Evolutionary conservation across 225 moss, liverwort and hornwort genomes (phyloP).

Genomic region (Pleurozium schreberi): DNA sequence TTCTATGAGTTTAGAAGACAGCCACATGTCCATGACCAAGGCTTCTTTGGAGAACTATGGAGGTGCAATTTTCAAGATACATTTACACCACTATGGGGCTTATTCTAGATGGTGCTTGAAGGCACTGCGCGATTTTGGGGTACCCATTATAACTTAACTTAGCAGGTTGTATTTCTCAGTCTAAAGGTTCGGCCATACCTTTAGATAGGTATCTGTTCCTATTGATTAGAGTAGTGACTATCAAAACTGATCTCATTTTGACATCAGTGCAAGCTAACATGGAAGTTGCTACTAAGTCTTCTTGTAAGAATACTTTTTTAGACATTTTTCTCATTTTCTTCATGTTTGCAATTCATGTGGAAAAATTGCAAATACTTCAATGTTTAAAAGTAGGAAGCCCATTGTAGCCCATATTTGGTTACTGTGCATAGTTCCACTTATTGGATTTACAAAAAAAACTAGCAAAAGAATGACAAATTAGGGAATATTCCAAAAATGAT

Average conservation of each 20-base stretch:
- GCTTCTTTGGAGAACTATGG: no score
- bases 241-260: background rate
- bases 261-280: background rate
- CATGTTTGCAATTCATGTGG: background rate
- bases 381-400: background rate
- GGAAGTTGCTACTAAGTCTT: background rate
- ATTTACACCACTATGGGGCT: no score
- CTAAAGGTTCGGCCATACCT: background rate
- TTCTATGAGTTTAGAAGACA: no score
- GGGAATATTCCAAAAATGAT: no score
- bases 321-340: background rate
- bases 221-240: background rate
- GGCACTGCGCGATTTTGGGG: no score
- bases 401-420: background rate
- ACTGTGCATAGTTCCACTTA: background rate
- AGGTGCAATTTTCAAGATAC: no score
- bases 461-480: background rate
- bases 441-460: background rate
- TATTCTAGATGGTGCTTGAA: no score
- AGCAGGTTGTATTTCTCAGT: background rate
- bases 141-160: no score
- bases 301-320: background rate
- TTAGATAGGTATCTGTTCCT: background rate
- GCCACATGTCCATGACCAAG: no score
- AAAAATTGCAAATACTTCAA: background rate